These are phyloP conservation scores for Cercospora berteroae DNA, from an alignment of 2,329 filamentous ascomycete genomes.

Conservation along the genomic window DNA sequence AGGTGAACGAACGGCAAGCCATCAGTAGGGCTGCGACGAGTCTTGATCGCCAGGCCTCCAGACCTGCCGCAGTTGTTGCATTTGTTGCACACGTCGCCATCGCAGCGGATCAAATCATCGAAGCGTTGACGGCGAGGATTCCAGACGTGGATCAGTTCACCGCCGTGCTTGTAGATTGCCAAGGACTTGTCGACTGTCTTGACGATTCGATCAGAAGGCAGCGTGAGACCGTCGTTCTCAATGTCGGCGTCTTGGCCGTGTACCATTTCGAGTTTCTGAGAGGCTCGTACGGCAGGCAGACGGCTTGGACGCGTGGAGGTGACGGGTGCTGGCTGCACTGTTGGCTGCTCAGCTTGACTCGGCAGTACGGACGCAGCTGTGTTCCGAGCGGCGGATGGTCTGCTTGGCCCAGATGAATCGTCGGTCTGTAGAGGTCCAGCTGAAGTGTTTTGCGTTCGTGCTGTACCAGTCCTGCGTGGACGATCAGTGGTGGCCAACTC, in stretches of 20 bases:
- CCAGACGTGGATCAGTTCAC: not conserved
- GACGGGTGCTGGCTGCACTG: not conserved
- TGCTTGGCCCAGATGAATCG: no score
- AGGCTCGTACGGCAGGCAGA: not conserved
- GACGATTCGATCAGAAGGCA: not conserved
- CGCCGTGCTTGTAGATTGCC: not conserved
- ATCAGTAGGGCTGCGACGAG: not conserved
- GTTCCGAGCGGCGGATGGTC: no score
- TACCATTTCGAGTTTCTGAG: not conserved
- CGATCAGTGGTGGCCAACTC: not conserved
- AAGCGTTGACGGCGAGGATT: not conserved
- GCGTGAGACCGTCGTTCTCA: not conserved
- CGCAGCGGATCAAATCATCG: not conserved
- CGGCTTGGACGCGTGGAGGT: not conserved
- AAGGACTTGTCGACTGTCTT: not conserved
- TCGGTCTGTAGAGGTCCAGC: not conserved
- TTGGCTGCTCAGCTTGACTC: not conserved
- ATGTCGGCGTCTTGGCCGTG: not conserved
- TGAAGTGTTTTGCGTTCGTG: no score
- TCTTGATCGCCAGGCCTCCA: not conserved
- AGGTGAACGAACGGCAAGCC: constrained; percentile 10
- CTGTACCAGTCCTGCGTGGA: not conserved
- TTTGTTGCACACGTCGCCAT: not conserved
- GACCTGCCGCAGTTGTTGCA: not conserved
- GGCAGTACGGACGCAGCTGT: no score